Percentiles rank a stretch among this genome's conserved stretches.
phyloP scores from a whole-genome alignment of 164 flowering plant species.

The Aristolochia californica region DNA sequence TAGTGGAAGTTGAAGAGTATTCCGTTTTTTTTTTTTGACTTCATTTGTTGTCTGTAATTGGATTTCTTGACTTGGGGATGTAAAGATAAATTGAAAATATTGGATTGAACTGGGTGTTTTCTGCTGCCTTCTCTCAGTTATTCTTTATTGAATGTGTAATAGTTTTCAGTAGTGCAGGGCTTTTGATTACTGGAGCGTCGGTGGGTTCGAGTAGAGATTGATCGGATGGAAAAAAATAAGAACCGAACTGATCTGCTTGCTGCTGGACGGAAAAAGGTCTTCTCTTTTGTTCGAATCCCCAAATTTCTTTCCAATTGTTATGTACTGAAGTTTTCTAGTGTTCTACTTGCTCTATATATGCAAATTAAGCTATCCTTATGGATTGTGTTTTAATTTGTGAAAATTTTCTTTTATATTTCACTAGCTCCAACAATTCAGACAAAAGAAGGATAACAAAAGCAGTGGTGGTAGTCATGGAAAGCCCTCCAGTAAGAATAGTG shows the following conservation, averaged over 20 bases:
- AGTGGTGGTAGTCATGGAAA: constrained; percentile 42
- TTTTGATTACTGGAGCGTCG: background rate
- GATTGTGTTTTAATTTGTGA: no score
- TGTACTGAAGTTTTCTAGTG: no score
- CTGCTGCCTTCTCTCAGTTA: no score
- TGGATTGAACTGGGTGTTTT: no score
- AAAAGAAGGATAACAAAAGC: constrained; percentile 71
- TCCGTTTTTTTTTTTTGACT: no score
- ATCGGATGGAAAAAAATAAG: constrained; percentile 72
- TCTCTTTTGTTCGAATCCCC: background rate
- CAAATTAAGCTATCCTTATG: no score
- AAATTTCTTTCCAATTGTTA: background rate
- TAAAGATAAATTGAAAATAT: no score
- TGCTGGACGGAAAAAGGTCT: constrained; percentile 84
- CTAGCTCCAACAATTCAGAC: constrained; percentile 86
- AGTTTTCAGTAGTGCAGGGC: background rate
- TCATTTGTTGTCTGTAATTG: no score
- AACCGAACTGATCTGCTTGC: constrained; percentile 78
- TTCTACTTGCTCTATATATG: no score
- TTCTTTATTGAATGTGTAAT: background rate
- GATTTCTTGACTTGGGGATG: no score
- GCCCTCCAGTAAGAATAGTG: constrained; percentile 39
- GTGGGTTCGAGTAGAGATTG: background rate
- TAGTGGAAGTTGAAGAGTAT: no score
- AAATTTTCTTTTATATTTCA: background rate